Conservation (phyloP, 169 alveolate species). For the Plasmodium vinckei region DNA sequence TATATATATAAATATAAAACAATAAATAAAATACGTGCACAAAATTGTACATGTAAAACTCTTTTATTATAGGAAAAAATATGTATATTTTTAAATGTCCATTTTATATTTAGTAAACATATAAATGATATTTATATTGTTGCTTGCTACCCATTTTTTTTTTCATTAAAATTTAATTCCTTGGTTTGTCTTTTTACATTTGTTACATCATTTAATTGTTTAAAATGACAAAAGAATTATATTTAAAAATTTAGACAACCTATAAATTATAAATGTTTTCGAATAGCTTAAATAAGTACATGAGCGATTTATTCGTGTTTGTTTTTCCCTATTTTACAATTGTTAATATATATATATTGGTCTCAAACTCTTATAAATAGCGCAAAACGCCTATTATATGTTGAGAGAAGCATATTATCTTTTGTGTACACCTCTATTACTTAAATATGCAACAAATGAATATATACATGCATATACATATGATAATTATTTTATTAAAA, state of each 20-base stretch:
- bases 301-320: constrained; percentile 6
- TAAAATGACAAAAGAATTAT: no score
- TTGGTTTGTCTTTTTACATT: constrained; percentile 4
- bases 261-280: constrained; percentile 22
- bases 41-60: background rate
- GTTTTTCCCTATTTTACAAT: background rate
- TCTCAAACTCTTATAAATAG: constrained; percentile 6
- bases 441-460: background rate
- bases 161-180: background rate
- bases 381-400: constrained; percentile 7
- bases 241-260: constrained; percentile 24
- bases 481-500: background rate
- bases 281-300: constrained; percentile 1
- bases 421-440: constrained; percentile 3
- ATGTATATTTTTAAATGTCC: background rate
- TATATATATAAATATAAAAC: no score
- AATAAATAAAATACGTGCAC: no score
- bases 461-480: background rate
- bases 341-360: constrained; percentile 14
- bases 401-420: background rate
- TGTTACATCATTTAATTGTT: background rate
- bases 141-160: background rate
- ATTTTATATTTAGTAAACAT: constrained; percentile 28
- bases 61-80: constrained; percentile 5
- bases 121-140: constrained; percentile 22